Evolutionary conservation across 352 stramenopile genomes (phyloP), one percentile per base, ranked within the genome.

Genomic region (Globisporangium lucens): DNA sequence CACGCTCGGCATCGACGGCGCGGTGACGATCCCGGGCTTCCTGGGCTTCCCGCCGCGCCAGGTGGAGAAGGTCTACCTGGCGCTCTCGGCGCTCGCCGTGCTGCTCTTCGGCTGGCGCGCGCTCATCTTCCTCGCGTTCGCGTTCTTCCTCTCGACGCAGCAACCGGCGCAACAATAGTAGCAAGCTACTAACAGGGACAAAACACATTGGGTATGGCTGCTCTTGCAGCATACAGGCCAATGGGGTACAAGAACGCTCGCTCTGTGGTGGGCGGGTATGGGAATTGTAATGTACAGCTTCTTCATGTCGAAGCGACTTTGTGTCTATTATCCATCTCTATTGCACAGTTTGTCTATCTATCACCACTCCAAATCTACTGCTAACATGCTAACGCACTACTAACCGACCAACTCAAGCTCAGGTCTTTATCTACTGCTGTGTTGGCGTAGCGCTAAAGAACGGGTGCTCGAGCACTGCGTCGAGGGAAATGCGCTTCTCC

Each of bases 1-100:
- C 56, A 74, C 77, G 36, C 38, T 92, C 27, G 82, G 87, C 17
- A 67, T 94, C 5, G 83, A 92, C 67, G 87, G 87, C 29, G 69
- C 80, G 9, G 72, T 94, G 47, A 77, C 66, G 13, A 75, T 94
- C 60, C 87, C 87, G 7, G 79, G 72, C 6, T 73, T 93, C 20
- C 68, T 94, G 8, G 78, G 83, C 10, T 53, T 92, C 0, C 76
- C 82, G 0, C 69, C 81, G 15, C 75, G 75, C 35, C 74, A 78
- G 4, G 74, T 94, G 20, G 75, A 87, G 69, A 94, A 94, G 77
- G 83, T 93, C 56, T 72, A 92, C 62, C 52, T 94, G 65, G 77
- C 71, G 15, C 58, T 94, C 38, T 76, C 73, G 6, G 83, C 77
- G 29, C 46, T 94, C 38, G 73, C 90, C 27, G 74, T 80, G 35